Conservation (phyloP, 371 early-diverging fungal genomes). For the Apophysomyces variabilis region DNA sequence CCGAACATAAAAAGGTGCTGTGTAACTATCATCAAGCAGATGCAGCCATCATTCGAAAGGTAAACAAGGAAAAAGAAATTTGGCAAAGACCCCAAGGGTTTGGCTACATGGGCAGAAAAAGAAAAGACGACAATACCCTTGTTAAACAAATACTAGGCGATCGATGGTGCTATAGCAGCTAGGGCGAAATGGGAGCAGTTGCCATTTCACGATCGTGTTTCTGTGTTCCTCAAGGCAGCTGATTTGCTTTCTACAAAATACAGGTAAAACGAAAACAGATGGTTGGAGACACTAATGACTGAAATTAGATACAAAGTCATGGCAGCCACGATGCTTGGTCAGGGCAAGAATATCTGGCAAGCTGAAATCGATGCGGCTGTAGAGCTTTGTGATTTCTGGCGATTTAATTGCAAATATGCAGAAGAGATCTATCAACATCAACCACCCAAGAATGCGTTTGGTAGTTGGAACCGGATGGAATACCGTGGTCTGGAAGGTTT, state of each 20-base stretch:
- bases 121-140: conserved; percentile 6
- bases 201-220: conserved; percentile 91
- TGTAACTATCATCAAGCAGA: conserved; percentile 89
- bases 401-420: conserved; percentile 93
- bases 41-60: conserved; percentile 63
- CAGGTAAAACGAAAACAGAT: conserved; percentile 47
- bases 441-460: conserved; percentile 83
- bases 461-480: conserved; percentile 94
- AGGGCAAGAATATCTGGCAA: conserved; percentile 98
- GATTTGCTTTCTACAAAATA: conserved; percentile 89
- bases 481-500: conserved; percentile 96
- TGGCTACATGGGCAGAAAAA: no score
- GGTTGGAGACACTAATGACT: neutral
- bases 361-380: conserved; percentile 97
- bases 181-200: conserved; percentile 88
- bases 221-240: conserved; percentile 96
- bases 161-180: conserved; percentile 86
- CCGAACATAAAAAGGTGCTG: conserved; percentile 81
- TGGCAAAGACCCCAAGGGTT: neutral
- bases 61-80: conserved; percentile 3
- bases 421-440: conserved; percentile 90
- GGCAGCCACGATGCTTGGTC: conserved; percentile 97
- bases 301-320: conserved; percentile 74
- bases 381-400: conserved; percentile 91
- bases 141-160: conserved; percentile 34